Evolutionary conservation across 371 early-diverging fungal species (phyloP).

Genomic region (Rhizopus stolonifer): DNA sequence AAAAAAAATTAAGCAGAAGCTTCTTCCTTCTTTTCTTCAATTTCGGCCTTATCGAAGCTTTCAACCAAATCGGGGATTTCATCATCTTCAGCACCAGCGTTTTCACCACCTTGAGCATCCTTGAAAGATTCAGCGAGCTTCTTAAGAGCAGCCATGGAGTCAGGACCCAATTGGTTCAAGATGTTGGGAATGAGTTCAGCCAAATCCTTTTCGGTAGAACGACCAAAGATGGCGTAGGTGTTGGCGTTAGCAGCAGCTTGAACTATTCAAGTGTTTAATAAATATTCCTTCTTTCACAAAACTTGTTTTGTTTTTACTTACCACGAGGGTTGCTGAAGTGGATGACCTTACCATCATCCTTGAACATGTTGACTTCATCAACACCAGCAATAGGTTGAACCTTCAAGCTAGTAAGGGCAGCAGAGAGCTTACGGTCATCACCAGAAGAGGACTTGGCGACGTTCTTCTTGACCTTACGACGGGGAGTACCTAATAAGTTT

Average conservation of each 20-base stretch:
- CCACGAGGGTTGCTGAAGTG: conserved; percentile 92
- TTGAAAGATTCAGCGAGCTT: conserved; percentile 87
- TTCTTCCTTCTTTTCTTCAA: conserved; percentile 38
- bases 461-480: conserved; percentile 66
- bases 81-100: conserved; percentile 57
- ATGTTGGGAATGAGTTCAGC: conserved; percentile 92
- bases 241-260: conserved; percentile 85
- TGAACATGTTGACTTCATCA: conserved; percentile 99
- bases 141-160: conserved; percentile 86
- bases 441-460: conserved; percentile 73
- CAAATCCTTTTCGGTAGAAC: conserved; percentile 86
- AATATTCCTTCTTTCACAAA: neutral
- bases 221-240: conserved; percentile 92
- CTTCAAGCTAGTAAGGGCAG: conserved; percentile 86
- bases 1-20: conserved; percentile 19
- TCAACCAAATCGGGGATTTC: conserved; percentile 80
- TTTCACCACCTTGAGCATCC: conserved; percentile 51
- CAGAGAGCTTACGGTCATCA: conserved; percentile 90
- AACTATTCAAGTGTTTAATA: conserved; percentile 56
- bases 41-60: conserved; percentile 56
- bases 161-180: conserved; percentile 94
- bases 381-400: conserved; percentile 83
- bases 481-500: conserved; percentile 80
- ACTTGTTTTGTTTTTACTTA: conserved; percentile 32
- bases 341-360: conserved; percentile 89